Conservation (phyloP, 768 basidiomycete genomes). For the Phlebiopsis gigantea region DNA sequence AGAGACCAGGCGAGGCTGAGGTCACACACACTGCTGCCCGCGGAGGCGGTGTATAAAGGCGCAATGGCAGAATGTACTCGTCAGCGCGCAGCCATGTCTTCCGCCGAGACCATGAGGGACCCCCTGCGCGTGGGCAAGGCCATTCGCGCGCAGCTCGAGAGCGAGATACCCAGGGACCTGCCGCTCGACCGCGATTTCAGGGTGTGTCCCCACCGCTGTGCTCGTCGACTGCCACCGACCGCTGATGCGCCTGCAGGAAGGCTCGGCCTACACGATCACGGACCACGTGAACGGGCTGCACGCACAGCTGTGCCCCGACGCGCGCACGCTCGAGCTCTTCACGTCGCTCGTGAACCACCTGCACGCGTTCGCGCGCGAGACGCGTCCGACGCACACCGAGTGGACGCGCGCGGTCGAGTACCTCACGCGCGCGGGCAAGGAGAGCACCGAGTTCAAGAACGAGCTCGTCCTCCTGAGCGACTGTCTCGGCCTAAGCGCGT, state of each 20-base stretch:
- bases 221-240: not conserved
- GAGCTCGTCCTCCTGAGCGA: slow-evolving; percentile 39
- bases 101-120: slow-evolving; percentile 27
- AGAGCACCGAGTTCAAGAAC: slow-evolving; percentile 32
- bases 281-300: slow-evolving; percentile 30
- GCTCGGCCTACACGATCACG: slow-evolving; percentile 29
- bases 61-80: slow-evolving; percentile 8
- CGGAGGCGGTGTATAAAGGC: not conserved
- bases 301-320: slow-evolving; percentile 22
- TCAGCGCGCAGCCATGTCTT: slow-evolving; percentile 23
- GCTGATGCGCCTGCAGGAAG: slow-evolving; percentile 16
- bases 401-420: slow-evolving; percentile 33
- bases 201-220: not conserved
- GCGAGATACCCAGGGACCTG: slow-evolving; percentile 28
- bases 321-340: slow-evolving; percentile 27
- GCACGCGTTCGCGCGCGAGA: slow-evolving; percentile 34
- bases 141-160: slow-evolving; percentile 30
- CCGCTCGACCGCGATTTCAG: slow-evolving; percentile 29
- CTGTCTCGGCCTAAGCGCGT: slow-evolving; percentile 31
- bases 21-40: not conserved
- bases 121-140: slow-evolving; percentile 28
- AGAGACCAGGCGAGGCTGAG: not conserved
- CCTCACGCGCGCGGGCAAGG: slow-evolving; percentile 34
- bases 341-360: slow-evolving; percentile 29
- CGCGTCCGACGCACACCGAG: slow-evolving; percentile 32